Percentiles rank a stretch among this genome's conserved stretches.
Conservation (phyloP, 225 moss, liverwort and hornwort species). For the Climacium dendroides region DNA sequence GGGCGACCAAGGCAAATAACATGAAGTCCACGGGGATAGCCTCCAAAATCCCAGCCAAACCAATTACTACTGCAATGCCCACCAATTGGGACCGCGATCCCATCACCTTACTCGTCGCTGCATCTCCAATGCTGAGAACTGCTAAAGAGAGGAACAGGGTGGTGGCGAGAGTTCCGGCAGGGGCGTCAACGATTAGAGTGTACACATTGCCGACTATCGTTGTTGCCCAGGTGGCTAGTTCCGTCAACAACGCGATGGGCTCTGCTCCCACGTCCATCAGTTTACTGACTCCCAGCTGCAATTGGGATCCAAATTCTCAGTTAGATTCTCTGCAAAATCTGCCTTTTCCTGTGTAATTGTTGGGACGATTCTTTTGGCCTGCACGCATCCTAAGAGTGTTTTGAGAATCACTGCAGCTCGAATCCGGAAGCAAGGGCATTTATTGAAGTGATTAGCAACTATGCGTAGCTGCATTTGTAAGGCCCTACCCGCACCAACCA, state of each 20-base stretch:
- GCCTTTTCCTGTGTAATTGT: neutral
- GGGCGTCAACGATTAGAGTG: constrained; percentile 18
- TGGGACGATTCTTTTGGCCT: neutral
- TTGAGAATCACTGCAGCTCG: neutral
- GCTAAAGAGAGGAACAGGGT: constrained; percentile 33
- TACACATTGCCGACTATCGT: constrained; percentile 11
- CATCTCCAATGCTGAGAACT: constrained; percentile 40
- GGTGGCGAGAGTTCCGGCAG: constrained; percentile 3
- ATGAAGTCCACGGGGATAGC: neutral
- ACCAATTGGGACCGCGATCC: constrained; percentile 20
- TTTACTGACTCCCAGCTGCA: constrained; percentile 22
- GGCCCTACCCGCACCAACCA: neutral
- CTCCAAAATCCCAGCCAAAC: constrained; percentile 24
- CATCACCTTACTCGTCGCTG: neutral
- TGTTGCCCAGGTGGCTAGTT: constrained; percentile 7
- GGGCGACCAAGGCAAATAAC: neutral
- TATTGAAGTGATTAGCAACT: neutral
- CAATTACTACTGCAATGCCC: constrained; percentile 11
- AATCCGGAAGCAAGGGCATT: neutral
- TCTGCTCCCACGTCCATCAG: constrained; percentile 14
- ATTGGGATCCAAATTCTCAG: neutral
- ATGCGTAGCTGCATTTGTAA: neutral
- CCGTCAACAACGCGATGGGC: constrained; percentile 16
- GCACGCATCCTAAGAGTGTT: neutral
- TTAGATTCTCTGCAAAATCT: neutral